These are phyloP conservation scores for Zygnema cylindricum DNA, from an alignment of 139 green algal genomes.

Conservation along the genomic window DNA sequence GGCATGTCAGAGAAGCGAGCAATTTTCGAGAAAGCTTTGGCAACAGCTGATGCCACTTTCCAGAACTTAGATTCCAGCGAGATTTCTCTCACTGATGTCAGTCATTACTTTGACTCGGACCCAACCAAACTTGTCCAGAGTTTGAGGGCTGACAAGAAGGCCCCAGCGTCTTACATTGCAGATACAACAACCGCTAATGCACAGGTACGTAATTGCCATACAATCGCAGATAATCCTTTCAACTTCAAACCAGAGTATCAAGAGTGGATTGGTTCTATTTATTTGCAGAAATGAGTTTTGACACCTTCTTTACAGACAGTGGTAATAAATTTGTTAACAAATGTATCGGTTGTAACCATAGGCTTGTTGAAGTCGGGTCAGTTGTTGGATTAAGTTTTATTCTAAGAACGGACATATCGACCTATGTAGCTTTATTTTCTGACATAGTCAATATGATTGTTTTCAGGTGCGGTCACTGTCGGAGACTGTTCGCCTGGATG, in stretches of 20 bases:
- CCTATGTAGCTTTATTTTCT: no score
- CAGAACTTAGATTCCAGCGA: constrained; percentile 97
- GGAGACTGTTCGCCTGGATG: constrained; percentile 95
- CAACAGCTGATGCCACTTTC: constrained; percentile 98
- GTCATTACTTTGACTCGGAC: constrained; percentile 98
- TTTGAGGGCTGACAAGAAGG: constrained; percentile 86
- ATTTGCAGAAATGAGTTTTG: no score
- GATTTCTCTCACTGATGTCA: constrained; percentile 96
- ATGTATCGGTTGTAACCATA: no score
- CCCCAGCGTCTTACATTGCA: constrained; percentile 91
- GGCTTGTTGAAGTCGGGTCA: no score
- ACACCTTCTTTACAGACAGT: no score
- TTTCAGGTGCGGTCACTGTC: constrained; percentile 87
- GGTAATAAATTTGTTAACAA: no score
- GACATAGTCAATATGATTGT: no score
- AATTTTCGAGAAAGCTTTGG: constrained; percentile 94
- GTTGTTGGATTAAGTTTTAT: no score
- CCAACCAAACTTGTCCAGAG: constrained; percentile 97
- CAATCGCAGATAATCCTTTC: no score
- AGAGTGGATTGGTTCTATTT: no score
- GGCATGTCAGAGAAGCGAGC: constrained; percentile 88
- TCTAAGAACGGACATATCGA: no score
- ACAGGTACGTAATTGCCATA: constrained; percentile 72
- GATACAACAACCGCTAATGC: constrained; percentile 99
- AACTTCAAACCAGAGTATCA: no score